A percentile compares a stretch with the other conserved stretches of the same genome.
phyloP scores from a whole-genome alignment of 495 filamentous ascomycete genomes.

The Cetradonia linearis region DNA sequence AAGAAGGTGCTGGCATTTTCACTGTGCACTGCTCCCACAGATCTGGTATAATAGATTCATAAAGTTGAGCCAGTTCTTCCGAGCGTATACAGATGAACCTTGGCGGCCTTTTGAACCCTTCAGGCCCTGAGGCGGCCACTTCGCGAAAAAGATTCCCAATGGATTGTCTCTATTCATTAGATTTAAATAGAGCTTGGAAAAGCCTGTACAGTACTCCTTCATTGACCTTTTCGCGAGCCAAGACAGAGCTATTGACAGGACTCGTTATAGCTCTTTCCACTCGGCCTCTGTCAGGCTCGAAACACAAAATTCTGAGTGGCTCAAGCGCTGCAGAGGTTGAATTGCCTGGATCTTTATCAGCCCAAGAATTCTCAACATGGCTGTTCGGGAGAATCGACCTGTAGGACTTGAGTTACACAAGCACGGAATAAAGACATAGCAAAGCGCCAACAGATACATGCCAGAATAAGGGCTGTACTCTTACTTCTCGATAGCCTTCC shows the following conservation, averaged over 20 bases:
- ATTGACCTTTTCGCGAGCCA: background rate
- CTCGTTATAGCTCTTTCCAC: background rate
- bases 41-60: background rate
- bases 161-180: background rate
- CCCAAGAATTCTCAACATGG: background rate
- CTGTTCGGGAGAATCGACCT: background rate
- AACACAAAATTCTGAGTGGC: background rate
- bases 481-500: background rate
- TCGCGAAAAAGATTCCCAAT: background rate
- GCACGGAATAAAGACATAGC: background rate
- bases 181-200: constrained; percentile 2
- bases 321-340: background rate
- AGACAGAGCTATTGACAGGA: background rate
- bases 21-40: background rate
- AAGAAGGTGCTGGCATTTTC: background rate
- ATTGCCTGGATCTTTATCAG: background rate
- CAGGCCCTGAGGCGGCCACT: background rate
- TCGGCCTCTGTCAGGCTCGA: background rate
- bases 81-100: background rate
- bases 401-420: background rate
- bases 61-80: background rate
- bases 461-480: background rate
- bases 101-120: background rate
- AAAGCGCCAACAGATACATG: background rate
- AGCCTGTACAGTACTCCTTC: background rate